Percentiles rank a stretch among this genome's conserved stretches.
phyloP scores from a whole-genome alignment of 1,284 basidiomycete genomes.

The Cystobasidium sp. region DNA sequence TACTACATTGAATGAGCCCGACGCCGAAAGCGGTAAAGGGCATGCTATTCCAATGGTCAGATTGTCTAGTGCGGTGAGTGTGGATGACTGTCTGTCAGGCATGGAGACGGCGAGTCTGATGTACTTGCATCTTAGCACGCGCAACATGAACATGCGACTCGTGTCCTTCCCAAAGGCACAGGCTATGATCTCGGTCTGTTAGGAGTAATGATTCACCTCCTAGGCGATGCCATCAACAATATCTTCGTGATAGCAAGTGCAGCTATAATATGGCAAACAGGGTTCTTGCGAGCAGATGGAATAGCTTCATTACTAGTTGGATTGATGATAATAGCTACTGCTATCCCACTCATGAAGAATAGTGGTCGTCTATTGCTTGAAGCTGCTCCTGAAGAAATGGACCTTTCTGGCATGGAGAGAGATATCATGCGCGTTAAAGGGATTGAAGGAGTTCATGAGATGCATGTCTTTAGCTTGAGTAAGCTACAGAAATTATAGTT shows the following conservation, averaged over 20 bases:
- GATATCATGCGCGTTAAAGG: conserved; percentile 29
- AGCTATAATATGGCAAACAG: conserved; percentile 39
- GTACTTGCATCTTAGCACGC: conserved; percentile 1
- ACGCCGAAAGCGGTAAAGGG: conserved; percentile 10
- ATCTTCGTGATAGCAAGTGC: conserved; percentile 37
- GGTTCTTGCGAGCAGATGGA: conserved; percentile 32
- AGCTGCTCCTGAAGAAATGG: conserved; percentile 34
- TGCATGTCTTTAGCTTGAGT: conserved; percentile 30
- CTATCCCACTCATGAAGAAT: conserved; percentile 35
- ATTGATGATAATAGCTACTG: conserved; percentile 40
- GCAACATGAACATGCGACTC: conserved; percentile 23
- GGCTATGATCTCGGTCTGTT: conserved; percentile 36
- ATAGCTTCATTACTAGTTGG: conserved; percentile 33
- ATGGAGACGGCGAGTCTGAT: background rate
- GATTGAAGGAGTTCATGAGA: conserved; percentile 35
- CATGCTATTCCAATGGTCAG: conserved; percentile 1
- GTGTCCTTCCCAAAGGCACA: background rate
- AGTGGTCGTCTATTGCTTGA: conserved; percentile 31
- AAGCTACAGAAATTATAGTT: background rate
- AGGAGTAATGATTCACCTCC: conserved; percentile 40
- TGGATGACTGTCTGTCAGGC: background rate
- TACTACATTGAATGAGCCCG: background rate
- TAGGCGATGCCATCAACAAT: conserved; percentile 43
- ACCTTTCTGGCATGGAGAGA: conserved; percentile 40
- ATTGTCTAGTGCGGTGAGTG: background rate